Evolutionary conservation across 176 grass and related monocot species (phyloP), one percentile per base, ranked within the genome.

Genomic region (Calamus simplicifolius): DNA sequence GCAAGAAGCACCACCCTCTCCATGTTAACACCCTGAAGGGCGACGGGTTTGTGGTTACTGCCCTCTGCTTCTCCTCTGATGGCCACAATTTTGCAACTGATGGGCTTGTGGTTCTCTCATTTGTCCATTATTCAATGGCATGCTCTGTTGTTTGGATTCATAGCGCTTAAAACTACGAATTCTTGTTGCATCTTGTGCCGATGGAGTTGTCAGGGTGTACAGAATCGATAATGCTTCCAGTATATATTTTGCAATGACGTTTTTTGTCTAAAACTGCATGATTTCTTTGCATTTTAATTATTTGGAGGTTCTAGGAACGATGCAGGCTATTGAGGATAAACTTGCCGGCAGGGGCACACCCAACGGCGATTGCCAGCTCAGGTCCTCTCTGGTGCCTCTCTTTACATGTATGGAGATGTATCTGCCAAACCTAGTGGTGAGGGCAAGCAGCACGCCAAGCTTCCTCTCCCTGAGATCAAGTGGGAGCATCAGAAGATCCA

Each of bases 401-500:
- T 92, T 56, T 98, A 92, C 50, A 85, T 85, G 84, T 92, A 89
- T 30, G 88, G 75, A 0, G 88, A 92, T 92, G 93, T 98, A 25
- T 64, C 81, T 27, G 81, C 78, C 65, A 83, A 83, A 52, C 87
- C 82, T 25, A 25, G 64, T 16, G 84, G 59, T 18, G 79, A 67
- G 18, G 74, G 49, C 69, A 86, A 87, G 52, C 79, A 81, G 57
- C 76, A 80, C 81, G 78, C 80, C 48, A 92, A 84, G 74, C 73
- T 88, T 56, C 81, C 85, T 17, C 62, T 72, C 3, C 88, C 93
- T 19, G 88, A 98, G 70, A 89, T 98, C 59, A 90, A 89, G 60
- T 98, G 93, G 93, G 82, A 80, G 28, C 87, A 89, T 72, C 77
- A 67, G 38, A 92, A 98, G 23, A 85, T 98, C 66, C 93, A 92